Evolutionary conservation across 1,139 yeast species (phyloP), one percentile per base, ranked within the genome.

Genomic region (Saccharomyces hybrid): DNA sequence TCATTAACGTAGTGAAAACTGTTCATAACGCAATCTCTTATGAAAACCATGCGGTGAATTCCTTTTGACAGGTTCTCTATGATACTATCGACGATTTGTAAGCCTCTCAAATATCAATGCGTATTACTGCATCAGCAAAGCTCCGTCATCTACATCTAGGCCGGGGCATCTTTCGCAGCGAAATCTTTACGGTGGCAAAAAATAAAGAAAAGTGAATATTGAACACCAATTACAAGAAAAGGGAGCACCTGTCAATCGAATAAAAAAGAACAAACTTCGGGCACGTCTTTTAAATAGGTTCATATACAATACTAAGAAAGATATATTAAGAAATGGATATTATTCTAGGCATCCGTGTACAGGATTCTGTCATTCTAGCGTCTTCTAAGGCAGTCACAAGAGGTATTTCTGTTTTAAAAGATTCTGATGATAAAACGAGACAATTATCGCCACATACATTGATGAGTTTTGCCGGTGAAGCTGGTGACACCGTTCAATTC

Each of bases 401-500:
- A 66, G 99, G 99, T 56, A 90, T 95, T 59, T 87, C 97, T 9
- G 82, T 93, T 49, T 76, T 93, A 64, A 91, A 91, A 68, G 85
- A 82, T 51, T 80, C 81, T 51, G 99, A 93, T 71, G 96, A 89
- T 72, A 93, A 93, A 74, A 91, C 98, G 11, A 75, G 95, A 60
- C 74, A 72, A 50, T 77, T 93, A 62, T 88, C 88, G 64, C 79
- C 83, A 51, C 95, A 87, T 68, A 81, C 88, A 57, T 76, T 91
- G 63, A 79, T 93, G 75, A 96, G 97, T 51, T 91, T 76, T 73
- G 85, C 96, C 4, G 99, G 99, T 55, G 99, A 93, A 70, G 80
- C 97, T 4, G 99, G 99, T 56, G 99, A 93, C 69, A 88, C 98
- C 13, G 91, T 88, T n/a, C 96, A 93, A 70, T 91, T 93, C 73